Conservation (phyloP, 2,329 filamentous ascomycete genomes). For the Stemphylium beticola region DNA sequence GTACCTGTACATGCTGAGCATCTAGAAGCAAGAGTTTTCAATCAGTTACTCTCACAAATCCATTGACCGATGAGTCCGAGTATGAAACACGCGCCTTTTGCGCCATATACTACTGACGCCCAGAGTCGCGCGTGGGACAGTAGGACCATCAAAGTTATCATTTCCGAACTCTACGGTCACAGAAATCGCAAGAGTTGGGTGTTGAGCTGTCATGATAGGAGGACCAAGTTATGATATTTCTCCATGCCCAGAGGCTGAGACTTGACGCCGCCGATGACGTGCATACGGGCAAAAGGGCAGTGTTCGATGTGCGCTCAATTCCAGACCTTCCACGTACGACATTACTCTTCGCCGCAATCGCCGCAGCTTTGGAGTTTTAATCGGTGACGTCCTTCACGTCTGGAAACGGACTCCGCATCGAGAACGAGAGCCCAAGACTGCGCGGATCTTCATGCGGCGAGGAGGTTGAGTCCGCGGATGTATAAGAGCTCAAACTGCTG, state of each 20-base stretch:
- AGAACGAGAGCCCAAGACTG: neutral
- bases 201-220: neutral
- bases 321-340: neutral
- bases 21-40: neutral
- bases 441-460: neutral
- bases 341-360: neutral
- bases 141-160: neutral
- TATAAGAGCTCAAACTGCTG: neutral
- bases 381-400: neutral
- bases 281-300: neutral
- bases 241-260: neutral
- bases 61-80: neutral
- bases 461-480: neutral
- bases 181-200: neutral
- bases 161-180: neutral
- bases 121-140: neutral
- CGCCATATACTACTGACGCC: constrained; percentile 1
- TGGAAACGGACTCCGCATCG: neutral
- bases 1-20: constrained; percentile 8
- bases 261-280: neutral
- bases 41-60: neutral
- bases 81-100: neutral
- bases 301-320: neutral
- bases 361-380: neutral
- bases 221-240: neutral